Evolutionary conservation across 2,329 filamentous ascomycete genomes (phyloP).

Genomic region (Blastomyces gilchristii): DNA sequence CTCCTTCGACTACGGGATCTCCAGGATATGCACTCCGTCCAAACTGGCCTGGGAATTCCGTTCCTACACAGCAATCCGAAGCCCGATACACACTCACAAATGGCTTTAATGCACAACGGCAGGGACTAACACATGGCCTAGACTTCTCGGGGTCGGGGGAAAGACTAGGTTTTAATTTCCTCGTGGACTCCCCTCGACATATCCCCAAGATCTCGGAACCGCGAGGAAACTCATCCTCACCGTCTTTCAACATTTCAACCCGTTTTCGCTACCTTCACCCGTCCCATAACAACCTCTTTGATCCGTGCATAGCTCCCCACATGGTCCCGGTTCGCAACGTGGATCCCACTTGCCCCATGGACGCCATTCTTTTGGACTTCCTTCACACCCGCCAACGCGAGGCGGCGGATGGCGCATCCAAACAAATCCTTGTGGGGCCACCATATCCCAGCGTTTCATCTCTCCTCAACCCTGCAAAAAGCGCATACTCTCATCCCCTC

Average conservation of each 20-base stretch:
- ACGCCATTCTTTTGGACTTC: conserved; percentile 71
- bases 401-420: conserved; percentile 54
- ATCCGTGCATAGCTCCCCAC: conserved; percentile 15
- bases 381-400: conserved; percentile 57
- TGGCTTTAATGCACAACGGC: conserved; percentile 35
- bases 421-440: conserved; percentile 60
- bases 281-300: conserved; percentile 5
- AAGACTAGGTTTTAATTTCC: conserved; percentile 60
- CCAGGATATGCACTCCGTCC: conserved; percentile 4
- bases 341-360: conserved; percentile 63
- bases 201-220: conserved; percentile 44
- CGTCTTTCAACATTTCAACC: conserved; percentile 17
- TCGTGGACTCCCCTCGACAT: conserved; percentile 51
- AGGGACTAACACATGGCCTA: conserved; percentile 43
- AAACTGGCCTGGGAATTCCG: conserved; percentile 7
- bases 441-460: conserved; percentile 70
- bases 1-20: conserved; percentile 15
- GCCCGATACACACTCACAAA: conserved; percentile 27
- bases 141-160: conserved; percentile 51
- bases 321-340: conserved; percentile 47
- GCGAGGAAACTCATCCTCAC: conserved; percentile 21
- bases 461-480: conserved; percentile 60
- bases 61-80: conserved; percentile 10
- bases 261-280: conserved; percentile 18
- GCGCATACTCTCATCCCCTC: conserved; percentile 58